phyloP scores from a whole-genome alignment of 176 grass and related monocot species.

The Hordeum vulgare region MorexV3_pseudomolecules_assembly NC_058518.1:494577273-494577772 shows the following conservation, averaged over 20 bases:
- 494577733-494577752: background rate
- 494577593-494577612: background rate
- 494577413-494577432: constrained; percentile 7
- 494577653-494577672: background rate
- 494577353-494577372: background rate
- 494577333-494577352: no score
- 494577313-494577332: no score
- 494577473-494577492: background rate
- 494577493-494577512: no score
- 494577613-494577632: background rate
- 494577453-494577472: background rate
- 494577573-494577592: background rate
- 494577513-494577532: no score
- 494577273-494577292: no score
- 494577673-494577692: background rate
- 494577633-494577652: no score
- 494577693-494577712: background rate
- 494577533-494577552: no score
- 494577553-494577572: background rate
- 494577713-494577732: no score
- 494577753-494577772: background rate
- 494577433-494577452: no score
- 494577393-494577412: background rate
- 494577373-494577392: background rate
- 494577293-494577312: no score